Evolutionary conservation across 176 grass and related monocot genomes (phyloP).

Genomic region (sorghum (Sorghum bicolor)): DNA sequence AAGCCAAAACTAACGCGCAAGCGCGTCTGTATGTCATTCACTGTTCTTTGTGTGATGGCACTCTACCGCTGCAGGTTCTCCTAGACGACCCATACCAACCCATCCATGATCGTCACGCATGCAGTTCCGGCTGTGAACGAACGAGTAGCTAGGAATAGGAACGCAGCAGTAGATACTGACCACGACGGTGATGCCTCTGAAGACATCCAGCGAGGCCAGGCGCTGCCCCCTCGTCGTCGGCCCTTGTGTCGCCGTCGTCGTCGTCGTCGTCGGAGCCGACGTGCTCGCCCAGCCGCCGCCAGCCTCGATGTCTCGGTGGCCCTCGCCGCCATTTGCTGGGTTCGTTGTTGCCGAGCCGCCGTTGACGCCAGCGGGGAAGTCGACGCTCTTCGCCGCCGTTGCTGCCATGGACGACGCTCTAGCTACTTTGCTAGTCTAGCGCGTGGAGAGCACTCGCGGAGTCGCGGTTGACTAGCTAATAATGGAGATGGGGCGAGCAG

Average conservation of each 20-base stretch:
- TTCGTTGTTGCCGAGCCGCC: no score
- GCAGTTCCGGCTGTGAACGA: no score
- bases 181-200: conserved; percentile 67
- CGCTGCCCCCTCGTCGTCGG: not conserved
- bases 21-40: no score
- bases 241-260: not conserved
- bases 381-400: not conserved
- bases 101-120: no score
- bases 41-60: not conserved
- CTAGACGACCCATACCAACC: no score
- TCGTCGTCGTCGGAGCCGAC: no score
- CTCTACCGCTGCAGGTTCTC: not conserved
- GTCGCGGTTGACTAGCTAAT: not conserved
- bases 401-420: not conserved
- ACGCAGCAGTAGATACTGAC: no score
- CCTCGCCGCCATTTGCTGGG: not conserved
- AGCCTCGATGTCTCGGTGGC: conserved; percentile 4
- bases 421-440: no score
- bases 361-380: not conserved
- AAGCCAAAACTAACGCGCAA: not conserved
- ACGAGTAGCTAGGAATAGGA: no score
- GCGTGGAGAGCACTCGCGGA: not conserved
- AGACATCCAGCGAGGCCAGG: conserved; percentile 80
- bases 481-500: not conserved
- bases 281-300: not conserved